A percentile compares a stretch with the other conserved stretches of the same genome.
Conservation (phyloP, 2,329 filamentous ascomycete species). For the Phymatotrichopsis omnivora region DNA sequence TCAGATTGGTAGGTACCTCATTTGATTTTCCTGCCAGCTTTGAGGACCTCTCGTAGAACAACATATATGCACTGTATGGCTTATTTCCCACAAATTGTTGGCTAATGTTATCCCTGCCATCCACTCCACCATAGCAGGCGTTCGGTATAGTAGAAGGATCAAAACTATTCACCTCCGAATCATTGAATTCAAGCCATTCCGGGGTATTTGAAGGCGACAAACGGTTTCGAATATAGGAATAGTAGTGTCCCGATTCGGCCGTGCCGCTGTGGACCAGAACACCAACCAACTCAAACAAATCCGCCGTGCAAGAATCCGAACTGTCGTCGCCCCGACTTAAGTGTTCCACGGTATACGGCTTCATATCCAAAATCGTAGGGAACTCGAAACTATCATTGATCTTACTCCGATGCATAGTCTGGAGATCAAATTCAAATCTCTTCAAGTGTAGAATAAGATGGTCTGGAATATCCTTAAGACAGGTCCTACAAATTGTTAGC, state of each 20-base stretch:
- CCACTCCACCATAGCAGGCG: constrained; percentile 68
- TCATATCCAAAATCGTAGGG: constrained; percentile 72
- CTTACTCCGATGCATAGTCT: constrained; percentile 71
- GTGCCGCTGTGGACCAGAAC: constrained; percentile 88
- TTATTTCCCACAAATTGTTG: constrained; percentile 43
- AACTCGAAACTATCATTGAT: constrained; percentile 95
- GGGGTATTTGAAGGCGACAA: constrained; percentile 43
- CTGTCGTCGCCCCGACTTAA: constrained; percentile 49
- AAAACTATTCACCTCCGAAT: constrained; percentile 69
- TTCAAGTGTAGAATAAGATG: constrained; percentile 94
- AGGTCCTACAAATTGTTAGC: constrained; percentile 49
- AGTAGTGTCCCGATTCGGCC: constrained; percentile 92
- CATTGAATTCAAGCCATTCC: constrained; percentile 88
- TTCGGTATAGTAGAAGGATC: constrained; percentile 62
- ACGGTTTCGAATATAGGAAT: constrained; percentile 83
- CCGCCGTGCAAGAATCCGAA: constrained; percentile 39
- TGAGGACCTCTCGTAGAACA: constrained; percentile 75
- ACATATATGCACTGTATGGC: constrained; percentile 86
- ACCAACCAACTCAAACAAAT: constrained; percentile 88
- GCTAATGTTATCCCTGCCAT: constrained; percentile 35
- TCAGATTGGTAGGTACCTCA: constrained; percentile 24
- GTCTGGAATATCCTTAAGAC: constrained; percentile 83
- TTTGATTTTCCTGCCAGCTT: constrained; percentile 12
- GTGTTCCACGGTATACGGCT: constrained; percentile 78
- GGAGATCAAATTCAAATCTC: constrained; percentile 70